These are phyloP conservation scores for Paramecium caudatum DNA, from an alignment of 73 alveolate genomes.

Conservation along the genomic window DNA sequence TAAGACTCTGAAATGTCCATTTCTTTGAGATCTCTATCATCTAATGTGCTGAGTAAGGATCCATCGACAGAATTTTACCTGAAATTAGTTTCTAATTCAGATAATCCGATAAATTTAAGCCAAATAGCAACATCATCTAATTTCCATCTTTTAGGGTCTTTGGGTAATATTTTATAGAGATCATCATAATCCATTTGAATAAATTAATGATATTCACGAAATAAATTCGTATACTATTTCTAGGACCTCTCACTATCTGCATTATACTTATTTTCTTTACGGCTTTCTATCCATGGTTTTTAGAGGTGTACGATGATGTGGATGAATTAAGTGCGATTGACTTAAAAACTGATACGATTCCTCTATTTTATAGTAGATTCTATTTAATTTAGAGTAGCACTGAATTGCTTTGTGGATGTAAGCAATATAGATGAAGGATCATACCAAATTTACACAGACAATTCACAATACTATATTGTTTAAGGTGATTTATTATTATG, in stretches of 20 bases:
- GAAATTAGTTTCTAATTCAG: constrained; percentile 18
- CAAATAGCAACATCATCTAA: constrained; percentile 34
- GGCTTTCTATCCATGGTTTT: constrained; percentile 59
- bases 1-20: constrained; percentile 37
- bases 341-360: background rate
- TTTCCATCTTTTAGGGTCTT: constrained; percentile 53
- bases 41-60: background rate
- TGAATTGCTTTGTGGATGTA: background rate
- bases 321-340: background rate
- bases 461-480: constrained; percentile 11
- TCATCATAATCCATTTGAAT: constrained; percentile 44
- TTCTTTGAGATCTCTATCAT: constrained; percentile 20
- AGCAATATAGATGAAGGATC: background rate
- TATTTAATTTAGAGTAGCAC: constrained; percentile 10
- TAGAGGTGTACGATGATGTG: background rate
- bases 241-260: constrained; percentile 6
- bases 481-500: background rate
- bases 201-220: constrained; percentile 26
- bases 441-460: background rate
- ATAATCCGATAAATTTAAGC: constrained; percentile 14
- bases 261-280: background rate
- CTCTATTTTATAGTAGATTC: constrained; percentile 34
- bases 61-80: constrained; percentile 57
- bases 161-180: constrained; percentile 38
- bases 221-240: constrained; percentile 57